Evolutionary conservation across 805 yeast genomes (phyloP), one percentile per base, ranked within the genome.

Genomic region (Barnettozyma populi): DNA sequence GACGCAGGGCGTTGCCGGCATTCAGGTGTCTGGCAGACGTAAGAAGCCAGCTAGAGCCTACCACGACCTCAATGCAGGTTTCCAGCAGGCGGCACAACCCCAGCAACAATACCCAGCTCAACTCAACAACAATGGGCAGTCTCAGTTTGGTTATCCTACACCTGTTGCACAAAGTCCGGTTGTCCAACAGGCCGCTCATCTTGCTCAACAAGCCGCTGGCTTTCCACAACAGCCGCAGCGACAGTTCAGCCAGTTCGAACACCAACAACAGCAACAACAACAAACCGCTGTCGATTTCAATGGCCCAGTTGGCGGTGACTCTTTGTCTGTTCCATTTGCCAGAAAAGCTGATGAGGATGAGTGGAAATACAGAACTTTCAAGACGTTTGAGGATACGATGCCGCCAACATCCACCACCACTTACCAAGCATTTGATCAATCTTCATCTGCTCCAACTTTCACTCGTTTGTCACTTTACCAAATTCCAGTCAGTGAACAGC

Each of bases 351-450:
- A 52, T 10, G 57, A 55, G 37, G 43, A 48, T 13, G 63, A 61
- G 45, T 60, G 49, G 53, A 44, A 32, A 25, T 2, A 27, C n/a
- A 65, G 64, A 40, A 63, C 78, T 1, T 90, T 87, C 65, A 73
- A 75, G 43, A 85, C 97, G 1, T 81, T 86, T 57, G 80, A 82
- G 61, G 80, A 88, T 59, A 83, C 88, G 1, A 74, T 79, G 10
- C 96, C 98, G 5, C 98, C 98, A 4, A 71, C 80, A 13, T 41
- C 63, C 4, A 83, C 95, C 0, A 86, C 92, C 0, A 82, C 79
- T 52, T 87, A 73, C 60, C 72, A 70, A 41, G 78, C 84, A 2
- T 70, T 78, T 25, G 98, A 94, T 63, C 95, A 90, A 63, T 96
- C 95, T 6, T 79, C 83, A 8, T 80, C 96, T 3, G 80, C 87